Evolutionary conservation across 2,329 filamentous ascomycete species (phyloP), one percentile per base, ranked within the genome.

Genomic region (Lecanicillium sp.): DNA sequence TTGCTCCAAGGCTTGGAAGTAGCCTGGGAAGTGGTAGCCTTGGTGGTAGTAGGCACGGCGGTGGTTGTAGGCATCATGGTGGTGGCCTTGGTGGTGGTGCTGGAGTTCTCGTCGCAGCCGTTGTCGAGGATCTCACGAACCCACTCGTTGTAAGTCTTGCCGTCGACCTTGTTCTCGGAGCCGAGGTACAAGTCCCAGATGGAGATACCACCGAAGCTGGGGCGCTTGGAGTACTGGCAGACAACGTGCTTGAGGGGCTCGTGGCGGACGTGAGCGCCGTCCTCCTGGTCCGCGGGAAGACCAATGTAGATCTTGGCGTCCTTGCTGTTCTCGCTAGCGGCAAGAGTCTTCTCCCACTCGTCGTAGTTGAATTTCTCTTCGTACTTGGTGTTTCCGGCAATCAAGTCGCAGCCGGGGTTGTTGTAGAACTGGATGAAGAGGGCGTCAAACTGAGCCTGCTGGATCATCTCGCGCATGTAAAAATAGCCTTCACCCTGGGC

Each of bases 361-460:
- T 64, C 49, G 48, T 64, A 71, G 44, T 68, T 70, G 55, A 68
- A 64, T 27, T 47, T 48, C 8, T 55, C 51, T 8, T 54, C 55
- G 28, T 48, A 46, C 9, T 55, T 50, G 9, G 53, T 41, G 43
- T 58, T 57, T 35, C 46, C 43, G 13, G 49, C 27, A 43, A 62
- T 48, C 18, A 56, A 51, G 32, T 63, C 58, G 47, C 65, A 69
- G 15, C 35, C 45, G 1, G 48, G 47, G 50, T 70, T 70, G 57
- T 70, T 69, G 56, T 68, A 71, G 52, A 70, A 71, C 53, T 70
- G 67, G 36, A 71, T 51, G 49, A 65, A 69, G 29, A 67, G 52
- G 12, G 60, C 56, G 18, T 66, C 62, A 44, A 71, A 64, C 32
- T 59, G 50, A 30, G 60, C 55, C 38, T 60, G 49, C 9, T 60